Conservation (phyloP, 768 basidiomycete genomes). For the Psilocybe sp. region DNA sequence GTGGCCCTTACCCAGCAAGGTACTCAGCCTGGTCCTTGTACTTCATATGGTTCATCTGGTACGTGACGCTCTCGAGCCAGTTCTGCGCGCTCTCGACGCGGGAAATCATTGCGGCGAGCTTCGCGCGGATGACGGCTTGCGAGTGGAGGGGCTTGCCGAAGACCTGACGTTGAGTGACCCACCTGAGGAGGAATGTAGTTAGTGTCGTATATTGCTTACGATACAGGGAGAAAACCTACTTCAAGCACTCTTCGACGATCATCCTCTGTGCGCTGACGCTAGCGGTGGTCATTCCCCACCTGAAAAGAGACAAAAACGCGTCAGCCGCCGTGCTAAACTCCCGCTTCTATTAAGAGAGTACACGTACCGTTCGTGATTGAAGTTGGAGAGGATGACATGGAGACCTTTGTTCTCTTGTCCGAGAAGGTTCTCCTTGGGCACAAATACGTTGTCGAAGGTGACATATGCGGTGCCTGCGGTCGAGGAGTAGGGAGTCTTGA, state of each 20-base stretch:
- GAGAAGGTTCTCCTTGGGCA: slow-evolving; percentile 84
- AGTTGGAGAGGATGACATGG: slow-evolving; percentile 55
- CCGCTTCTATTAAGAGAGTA: background rate
- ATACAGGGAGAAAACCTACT: slow-evolving; percentile 30
- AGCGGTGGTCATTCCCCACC: slow-evolving; percentile 67
- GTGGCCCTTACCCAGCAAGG: slow-evolving; percentile 60
- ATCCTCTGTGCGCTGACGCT: slow-evolving; percentile 54
- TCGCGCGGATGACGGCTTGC: slow-evolving; percentile 73
- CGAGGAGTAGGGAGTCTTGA: slow-evolving; percentile 78
- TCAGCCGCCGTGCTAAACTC: background rate
- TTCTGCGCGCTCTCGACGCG: slow-evolving; percentile 76
- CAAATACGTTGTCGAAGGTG: slow-evolving; percentile 80
- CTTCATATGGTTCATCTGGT: slow-evolving; percentile 85
- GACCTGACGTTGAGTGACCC: slow-evolving; percentile 77
- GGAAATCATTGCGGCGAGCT: slow-evolving; percentile 79
- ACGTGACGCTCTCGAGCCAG: slow-evolving; percentile 85
- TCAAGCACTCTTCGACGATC: slow-evolving; percentile 75
- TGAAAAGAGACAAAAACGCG: slow-evolving; percentile 28
- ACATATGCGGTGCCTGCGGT: slow-evolving; percentile 85
- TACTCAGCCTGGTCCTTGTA: slow-evolving; percentile 72
- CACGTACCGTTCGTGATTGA: slow-evolving; percentile 86
- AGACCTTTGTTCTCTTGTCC: slow-evolving; percentile 45
- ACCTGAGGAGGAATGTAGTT: slow-evolving; percentile 28
- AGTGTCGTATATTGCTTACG: background rate
- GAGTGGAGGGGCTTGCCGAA: slow-evolving; percentile 69